Evolutionary conservation across 1,284 basidiomycete species (phyloP).

Genomic region (Wallemia mellicola): DNA sequence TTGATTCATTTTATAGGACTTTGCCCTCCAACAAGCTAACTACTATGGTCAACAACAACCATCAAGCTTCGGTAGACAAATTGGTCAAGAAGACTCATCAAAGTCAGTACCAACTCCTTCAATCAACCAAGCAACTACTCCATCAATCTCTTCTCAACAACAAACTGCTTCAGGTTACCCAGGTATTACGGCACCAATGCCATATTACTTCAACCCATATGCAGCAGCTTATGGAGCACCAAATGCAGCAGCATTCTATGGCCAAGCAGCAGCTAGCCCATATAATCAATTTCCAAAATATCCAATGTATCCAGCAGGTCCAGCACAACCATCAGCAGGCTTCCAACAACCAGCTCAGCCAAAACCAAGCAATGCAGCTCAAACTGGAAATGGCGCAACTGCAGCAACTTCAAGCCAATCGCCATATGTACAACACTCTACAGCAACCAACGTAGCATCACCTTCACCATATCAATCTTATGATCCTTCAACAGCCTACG

Average conservation of each 20-base stretch:
- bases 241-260: background rate
- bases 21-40: background rate
- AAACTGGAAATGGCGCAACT: background rate
- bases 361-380: background rate
- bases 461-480: background rate
- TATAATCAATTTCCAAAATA: background rate
- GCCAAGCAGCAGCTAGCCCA: background rate
- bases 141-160: background rate
- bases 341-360: background rate
- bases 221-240: background rate
- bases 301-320: background rate
- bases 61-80: background rate
- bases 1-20: background rate
- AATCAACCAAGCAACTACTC: background rate
- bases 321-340: background rate
- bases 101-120: background rate
- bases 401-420: background rate
- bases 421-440: background rate
- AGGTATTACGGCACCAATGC: background rate
- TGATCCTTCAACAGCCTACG: background rate
- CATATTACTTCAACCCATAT: background rate
- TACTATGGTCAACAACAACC: background rate
- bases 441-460: background rate
- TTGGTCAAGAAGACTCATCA: background rate
- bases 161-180: background rate